Evolutionary conservation across 1,284 basidiomycete genomes (phyloP), one percentile per base, ranked within the genome.

Genomic region (Boletellus deceptivus): DNA sequence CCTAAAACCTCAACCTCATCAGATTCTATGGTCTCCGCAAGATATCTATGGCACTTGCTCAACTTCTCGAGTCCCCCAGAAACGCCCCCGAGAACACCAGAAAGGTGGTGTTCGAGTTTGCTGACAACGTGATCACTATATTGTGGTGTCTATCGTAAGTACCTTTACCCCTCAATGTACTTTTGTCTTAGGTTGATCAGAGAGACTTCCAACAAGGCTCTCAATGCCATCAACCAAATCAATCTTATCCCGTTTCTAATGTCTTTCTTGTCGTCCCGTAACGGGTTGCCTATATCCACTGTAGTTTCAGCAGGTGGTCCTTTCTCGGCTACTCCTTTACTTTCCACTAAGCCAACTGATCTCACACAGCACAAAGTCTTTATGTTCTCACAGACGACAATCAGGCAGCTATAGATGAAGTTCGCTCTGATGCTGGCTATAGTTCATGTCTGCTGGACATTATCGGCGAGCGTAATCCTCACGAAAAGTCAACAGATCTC

Each of bases 341-440:
- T 27, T 38, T 38, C 18, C 8, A 46, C 33, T 33, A 45, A 44
- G 55, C 43, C 47, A 11, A 54, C 36, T 36, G 49, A 31, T 48
- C 29, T 43, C 41, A 46, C 48, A 50, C 66, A 91, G 93, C 91
- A 0, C 93, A 96, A 65, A 92, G 91, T 58, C 74, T 96, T 14
- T 96, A 94, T 68, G 88, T 94, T 46, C 75, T 96, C 16, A 91
- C 92, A 0, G 91, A 94, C 63, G 93, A 95, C 65, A 96, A 96
- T 58, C 72, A 70, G 17, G 79, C 84, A 14, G 83, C 84, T 35
- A 82, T 83, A 48, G 66, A 78, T 16, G 81, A 84, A 49, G 66
- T 94, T 14, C 77, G 82, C 20, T 69, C 76, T 27, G 77, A 88
- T 61, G 78, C 78, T 7, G 74, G 75, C 2, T 89, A 89, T 59